Percentiles rank a stretch among this genome's conserved stretches.
Evolutionary conservation across 352 stramenopile genomes (phyloP).

Genomic region (Phytophthora pluvialis): DNA sequence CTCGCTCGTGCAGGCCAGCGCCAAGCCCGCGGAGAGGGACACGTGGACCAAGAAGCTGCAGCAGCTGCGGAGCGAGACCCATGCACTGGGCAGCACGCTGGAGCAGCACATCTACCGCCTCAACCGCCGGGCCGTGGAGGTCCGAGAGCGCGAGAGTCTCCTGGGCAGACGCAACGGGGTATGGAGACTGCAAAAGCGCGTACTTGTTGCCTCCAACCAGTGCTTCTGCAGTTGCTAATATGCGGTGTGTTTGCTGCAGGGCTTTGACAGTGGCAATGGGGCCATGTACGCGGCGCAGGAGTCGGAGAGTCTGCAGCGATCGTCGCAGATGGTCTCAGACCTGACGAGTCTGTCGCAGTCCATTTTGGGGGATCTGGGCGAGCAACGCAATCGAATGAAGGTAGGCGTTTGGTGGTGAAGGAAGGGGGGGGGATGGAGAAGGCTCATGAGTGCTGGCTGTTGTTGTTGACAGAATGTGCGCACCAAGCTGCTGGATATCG

Average conservation of each 20-base stretch:
- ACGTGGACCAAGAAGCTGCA: slow-evolving; percentile 86
- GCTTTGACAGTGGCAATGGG: slow-evolving; percentile 70
- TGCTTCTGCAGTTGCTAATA: background rate
- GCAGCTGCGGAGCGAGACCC: slow-evolving; percentile 78
- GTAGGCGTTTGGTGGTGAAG: slow-evolving; percentile 18
- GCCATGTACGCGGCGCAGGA: slow-evolving; percentile 82
- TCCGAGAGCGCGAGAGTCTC: slow-evolving; percentile 76
- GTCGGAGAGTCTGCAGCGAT: slow-evolving; percentile 78
- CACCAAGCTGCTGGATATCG: slow-evolving; percentile 83
- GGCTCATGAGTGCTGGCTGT: slow-evolving; percentile 8
- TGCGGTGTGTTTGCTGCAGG: slow-evolving; percentile 29
- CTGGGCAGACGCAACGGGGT: slow-evolving; percentile 68
- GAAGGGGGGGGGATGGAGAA: background rate
- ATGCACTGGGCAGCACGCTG: slow-evolving; percentile 64
- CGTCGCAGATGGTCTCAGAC: slow-evolving; percentile 84
- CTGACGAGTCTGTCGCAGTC: slow-evolving; percentile 75
- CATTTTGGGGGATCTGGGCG: slow-evolving; percentile 74
- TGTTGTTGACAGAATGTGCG: slow-evolving; percentile 44
- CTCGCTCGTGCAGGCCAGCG: slow-evolving; percentile 73
- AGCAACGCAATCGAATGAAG: slow-evolving; percentile 76
- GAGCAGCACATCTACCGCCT: slow-evolving; percentile 82
- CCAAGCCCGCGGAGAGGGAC: slow-evolving; percentile 57
- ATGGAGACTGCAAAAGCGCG: background rate
- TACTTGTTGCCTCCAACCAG: background rate
- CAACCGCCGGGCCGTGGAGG: slow-evolving; percentile 71